These are phyloP conservation scores for Taiwanofungus camphoratus DNA, from an alignment of 1,284 basidiomycete genomes.

Conservation along the genomic window DNA sequence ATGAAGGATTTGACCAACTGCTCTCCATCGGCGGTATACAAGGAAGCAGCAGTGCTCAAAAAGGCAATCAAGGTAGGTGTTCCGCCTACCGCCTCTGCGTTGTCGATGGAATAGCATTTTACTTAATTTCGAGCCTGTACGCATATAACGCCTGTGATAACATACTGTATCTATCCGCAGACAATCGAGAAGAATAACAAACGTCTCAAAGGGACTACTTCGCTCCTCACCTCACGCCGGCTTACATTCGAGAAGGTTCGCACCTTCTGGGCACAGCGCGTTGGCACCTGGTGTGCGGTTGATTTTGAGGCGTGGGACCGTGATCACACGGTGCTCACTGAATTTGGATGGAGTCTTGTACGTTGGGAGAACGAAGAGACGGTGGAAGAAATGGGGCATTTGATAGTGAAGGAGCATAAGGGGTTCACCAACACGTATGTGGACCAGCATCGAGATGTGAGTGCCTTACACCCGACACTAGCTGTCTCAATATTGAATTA, in stretches of 20 bases:
- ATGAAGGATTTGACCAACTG: constrained; percentile 47
- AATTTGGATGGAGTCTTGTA: constrained; percentile 67
- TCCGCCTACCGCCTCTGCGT: too few species aligned
- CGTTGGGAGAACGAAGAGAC: constrained; percentile 48
- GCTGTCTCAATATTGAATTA: background rate
- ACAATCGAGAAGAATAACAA: constrained; percentile 75
- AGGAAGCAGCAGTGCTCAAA: constrained; percentile 47
- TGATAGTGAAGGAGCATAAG: constrained; percentile 59
- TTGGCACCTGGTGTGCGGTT: constrained; percentile 65
- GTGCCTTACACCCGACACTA: too few species aligned
- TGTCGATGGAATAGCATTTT: too few species aligned
- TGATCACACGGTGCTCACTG: constrained; percentile 65
- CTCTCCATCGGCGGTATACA: constrained; percentile 53
- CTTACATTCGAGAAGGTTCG: constrained; percentile 62
- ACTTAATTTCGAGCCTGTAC: constrained; percentile 1
- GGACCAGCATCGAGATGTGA: constrained; percentile 50
- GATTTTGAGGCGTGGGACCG: constrained; percentile 80
- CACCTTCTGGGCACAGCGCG: constrained; percentile 52
- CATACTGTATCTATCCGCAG: constrained; percentile 35
- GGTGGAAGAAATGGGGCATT: constrained; percentile 48
- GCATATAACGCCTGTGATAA: background rate
- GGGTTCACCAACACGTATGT: constrained; percentile 60
- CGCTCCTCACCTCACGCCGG: constrained; percentile 47
- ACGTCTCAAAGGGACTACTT: constrained; percentile 54
- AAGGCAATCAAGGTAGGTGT: constrained; percentile 49